Evolutionary conservation across 495 filamentous ascomycete species (phyloP).

Genomic region (Aspergillus saccharolyticus): DNA sequence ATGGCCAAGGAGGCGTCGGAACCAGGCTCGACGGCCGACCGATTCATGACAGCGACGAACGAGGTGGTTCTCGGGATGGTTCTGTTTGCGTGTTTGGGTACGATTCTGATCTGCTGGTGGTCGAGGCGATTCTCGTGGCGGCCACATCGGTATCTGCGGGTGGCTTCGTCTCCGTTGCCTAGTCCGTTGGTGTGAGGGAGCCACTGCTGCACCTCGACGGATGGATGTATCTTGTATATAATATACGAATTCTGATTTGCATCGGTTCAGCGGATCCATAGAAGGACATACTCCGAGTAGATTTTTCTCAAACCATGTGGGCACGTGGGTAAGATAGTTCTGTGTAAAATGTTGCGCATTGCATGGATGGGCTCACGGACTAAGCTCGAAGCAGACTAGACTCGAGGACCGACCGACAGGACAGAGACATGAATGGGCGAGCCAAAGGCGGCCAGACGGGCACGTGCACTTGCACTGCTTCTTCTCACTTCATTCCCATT

Average conservation of each 20-base stretch:
- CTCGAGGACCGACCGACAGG: no score
- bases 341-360: no score
- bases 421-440: no score
- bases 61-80: background rate
- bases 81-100: background rate
- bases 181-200: background rate
- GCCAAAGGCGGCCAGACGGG: background rate
- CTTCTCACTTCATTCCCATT: background rate
- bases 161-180: background rate
- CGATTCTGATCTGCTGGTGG: background rate
- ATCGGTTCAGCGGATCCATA: no score
- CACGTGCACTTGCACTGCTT: background rate
- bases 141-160: background rate
- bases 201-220: no score
- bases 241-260: no score
- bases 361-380: no score
- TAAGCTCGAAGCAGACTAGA: background rate
- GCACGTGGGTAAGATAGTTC: no score
- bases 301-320: no score
- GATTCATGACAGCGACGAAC: background rate
- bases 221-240: no score
- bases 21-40: background rate
- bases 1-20: background rate
- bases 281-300: no score
- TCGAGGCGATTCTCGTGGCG: background rate